These are phyloP conservation scores for Salix brachista DNA, from an alignment of 345 rosid species.

Conservation along the genomic window DNA sequence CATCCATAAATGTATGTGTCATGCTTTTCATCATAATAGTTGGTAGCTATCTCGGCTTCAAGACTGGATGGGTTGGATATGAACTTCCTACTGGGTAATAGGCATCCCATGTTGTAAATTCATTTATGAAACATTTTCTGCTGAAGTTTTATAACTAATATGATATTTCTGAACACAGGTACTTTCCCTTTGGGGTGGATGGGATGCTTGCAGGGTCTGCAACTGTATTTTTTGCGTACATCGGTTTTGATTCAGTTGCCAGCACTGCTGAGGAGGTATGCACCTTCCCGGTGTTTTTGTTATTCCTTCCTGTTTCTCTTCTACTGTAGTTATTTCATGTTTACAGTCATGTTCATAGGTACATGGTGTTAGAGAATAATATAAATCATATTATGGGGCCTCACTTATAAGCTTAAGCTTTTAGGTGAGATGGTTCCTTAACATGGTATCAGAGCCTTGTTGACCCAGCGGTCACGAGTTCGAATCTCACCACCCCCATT, in stretches of 20 bases:
- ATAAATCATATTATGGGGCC: no score
- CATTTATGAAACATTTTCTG: not conserved
- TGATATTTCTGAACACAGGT: conserved; percentile 36
- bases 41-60: conserved; percentile 83
- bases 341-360: conserved; percentile 4
- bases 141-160: not conserved
- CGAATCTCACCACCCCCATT: no score
- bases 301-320: not conserved
- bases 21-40: conserved; percentile 80
- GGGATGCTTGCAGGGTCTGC: conserved; percentile 99
- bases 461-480: no score
- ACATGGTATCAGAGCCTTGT: no score
- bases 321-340: not conserved
- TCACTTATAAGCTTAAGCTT: no score
- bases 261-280: conserved; percentile 98
- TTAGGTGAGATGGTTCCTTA: no score
- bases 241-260: conserved; percentile 97
- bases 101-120: conserved; percentile 3
- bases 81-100: conserved; percentile 85
- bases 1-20: conserved; percentile 71
- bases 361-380: no score
- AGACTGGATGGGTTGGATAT: conserved; percentile 91
- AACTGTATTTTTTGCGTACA: conserved; percentile 87
- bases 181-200: conserved; percentile 85
- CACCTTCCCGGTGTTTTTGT: not conserved